Percentiles rank a stretch among this genome's conserved stretches.
phyloP scores from a whole-genome alignment of 2,329 filamentous ascomycete species.

The Fonsecaea monophora region DNA sequence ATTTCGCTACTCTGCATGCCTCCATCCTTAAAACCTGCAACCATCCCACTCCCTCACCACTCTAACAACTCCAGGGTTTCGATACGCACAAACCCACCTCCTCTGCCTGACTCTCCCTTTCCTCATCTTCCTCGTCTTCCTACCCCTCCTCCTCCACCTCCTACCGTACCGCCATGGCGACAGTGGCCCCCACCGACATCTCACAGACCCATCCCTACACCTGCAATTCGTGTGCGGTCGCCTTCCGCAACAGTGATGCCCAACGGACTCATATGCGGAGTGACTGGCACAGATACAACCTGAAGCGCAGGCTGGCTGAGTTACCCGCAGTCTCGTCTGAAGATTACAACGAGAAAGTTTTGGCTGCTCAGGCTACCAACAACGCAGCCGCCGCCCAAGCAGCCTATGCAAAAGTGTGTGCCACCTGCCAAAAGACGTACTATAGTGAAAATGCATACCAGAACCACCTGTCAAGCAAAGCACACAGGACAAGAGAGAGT shows the following conservation, averaged over 20 bases:
- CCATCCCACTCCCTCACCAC: constrained; percentile 19
- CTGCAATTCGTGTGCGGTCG: constrained; percentile 97
- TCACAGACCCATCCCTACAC: constrained; percentile 72
- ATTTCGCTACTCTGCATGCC: constrained; percentile 4
- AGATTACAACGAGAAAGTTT: constrained; percentile 92
- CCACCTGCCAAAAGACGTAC: constrained; percentile 86
- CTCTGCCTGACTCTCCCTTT: constrained; percentile 9
- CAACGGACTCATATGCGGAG: constrained; percentile 97
- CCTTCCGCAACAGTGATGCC: constrained; percentile 90
- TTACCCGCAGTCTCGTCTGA: constrained; percentile 90
- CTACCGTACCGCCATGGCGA: constrained; percentile 31
- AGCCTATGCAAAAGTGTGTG: constrained; percentile 82
- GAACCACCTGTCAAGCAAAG: constrained; percentile 89
- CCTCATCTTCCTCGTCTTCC: neutral
- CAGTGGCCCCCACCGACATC: constrained; percentile 28
- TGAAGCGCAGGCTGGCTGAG: constrained; percentile 90
- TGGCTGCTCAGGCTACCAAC: constrained; percentile 84
- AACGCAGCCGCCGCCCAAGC: constrained; percentile 86
- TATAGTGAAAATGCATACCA: constrained; percentile 95
- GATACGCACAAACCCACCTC: constrained; percentile 10
- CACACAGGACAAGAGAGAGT: constrained; percentile 74
- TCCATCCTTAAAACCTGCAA: constrained; percentile 11
- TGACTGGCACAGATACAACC: constrained; percentile 98
- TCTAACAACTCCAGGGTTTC: neutral
- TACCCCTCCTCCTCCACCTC: neutral